These are phyloP conservation scores for Ustilago loliicola DNA, from an alignment of 1,284 basidiomycete genomes.

Conservation along the genomic window DNA sequence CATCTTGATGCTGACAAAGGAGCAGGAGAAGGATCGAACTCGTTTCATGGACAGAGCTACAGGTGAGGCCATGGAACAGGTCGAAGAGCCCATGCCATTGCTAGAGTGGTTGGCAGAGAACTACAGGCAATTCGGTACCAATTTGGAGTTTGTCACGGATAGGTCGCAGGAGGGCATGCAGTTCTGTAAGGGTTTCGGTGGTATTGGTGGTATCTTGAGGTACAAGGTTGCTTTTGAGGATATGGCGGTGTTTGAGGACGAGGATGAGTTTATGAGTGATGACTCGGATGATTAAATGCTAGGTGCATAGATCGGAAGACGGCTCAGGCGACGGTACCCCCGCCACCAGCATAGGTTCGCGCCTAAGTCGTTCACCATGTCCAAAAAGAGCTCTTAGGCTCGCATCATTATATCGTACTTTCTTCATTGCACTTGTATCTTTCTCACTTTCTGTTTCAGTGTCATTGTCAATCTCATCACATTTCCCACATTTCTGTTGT, in stretches of 20 bases:
- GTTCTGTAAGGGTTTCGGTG: conserved; percentile 98
- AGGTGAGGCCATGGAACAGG: conserved; percentile 93
- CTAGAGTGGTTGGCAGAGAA: conserved; percentile 95
- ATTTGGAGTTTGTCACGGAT: conserved; percentile 77
- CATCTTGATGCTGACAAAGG: conserved; percentile 66
- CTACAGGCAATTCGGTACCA: conserved; percentile 96
- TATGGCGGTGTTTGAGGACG: conserved; percentile 67
- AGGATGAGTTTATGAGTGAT: conserved; percentile 69
- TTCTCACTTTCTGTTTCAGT: background rate
- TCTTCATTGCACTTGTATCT: conserved; percentile 8
- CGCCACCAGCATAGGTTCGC: too few relatives aligned
- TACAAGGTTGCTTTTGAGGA: conserved; percentile 70
- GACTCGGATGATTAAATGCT: conserved; percentile 59
- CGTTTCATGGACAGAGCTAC: conserved; percentile 96
- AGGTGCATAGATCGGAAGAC: background rate
- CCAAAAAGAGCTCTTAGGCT: conserved; percentile 6
- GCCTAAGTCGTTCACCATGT: background rate
- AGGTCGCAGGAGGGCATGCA: conserved; percentile 95
- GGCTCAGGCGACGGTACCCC: conserved; percentile 19
- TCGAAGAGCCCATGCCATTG: conserved; percentile 66
- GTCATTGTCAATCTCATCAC: conserved; percentile 10
- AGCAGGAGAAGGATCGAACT: conserved; percentile 78
- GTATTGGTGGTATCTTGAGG: conserved; percentile 92
- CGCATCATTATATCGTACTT: background rate
- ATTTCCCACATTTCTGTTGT: background rate